A percentile compares a stretch with the other conserved stretches of the same genome.
Evolutionary conservation across 805 yeast genomes (phyloP).

Genomic region (Wickerhamomyces kurtzmanii): DNA sequence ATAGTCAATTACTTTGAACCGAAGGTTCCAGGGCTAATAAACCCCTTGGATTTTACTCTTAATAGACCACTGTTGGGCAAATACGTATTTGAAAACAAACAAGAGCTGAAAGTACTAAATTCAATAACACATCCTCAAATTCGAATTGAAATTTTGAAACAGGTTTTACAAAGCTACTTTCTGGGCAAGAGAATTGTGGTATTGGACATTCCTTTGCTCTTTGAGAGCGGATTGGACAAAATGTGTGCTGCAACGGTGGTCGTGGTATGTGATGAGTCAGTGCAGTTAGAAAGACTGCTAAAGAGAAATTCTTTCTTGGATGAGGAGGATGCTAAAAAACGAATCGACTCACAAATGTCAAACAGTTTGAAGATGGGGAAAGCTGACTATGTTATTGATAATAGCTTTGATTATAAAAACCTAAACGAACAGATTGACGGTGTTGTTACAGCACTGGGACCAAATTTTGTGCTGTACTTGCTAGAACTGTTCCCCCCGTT

Average conservation of each 20-base stretch:
- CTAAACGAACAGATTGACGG: constrained; percentile 33
- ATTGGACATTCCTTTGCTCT: constrained; percentile 83
- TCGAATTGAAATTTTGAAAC: constrained; percentile 45
- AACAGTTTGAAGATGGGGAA: constrained; percentile 41
- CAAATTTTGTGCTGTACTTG: constrained; percentile 20
- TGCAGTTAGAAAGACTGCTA: constrained; percentile 56
- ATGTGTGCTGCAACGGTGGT: constrained; percentile 67
- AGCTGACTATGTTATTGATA: constrained; percentile 64
- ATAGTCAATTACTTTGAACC: constrained; percentile 53
- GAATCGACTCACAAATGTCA: constrained; percentile 74
- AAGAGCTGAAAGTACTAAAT: constrained; percentile 53
- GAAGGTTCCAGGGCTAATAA: constrained; percentile 39
- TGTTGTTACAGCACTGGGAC: constrained; percentile 26
- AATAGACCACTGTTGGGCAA: constrained; percentile 72
- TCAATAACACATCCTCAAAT: constrained; percentile 85
- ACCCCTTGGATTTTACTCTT: constrained; percentile 22
- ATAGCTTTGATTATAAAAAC: constrained; percentile 35
- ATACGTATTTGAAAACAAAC: constrained; percentile 63
- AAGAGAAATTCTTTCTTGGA: constrained; percentile 60
- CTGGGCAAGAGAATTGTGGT: constrained; percentile 50
- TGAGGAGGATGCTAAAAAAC: constrained; percentile 53
- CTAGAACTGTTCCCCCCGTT: constrained; percentile 32
- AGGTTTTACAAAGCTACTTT: constrained; percentile 48
- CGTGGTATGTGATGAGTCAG: constrained; percentile 47
- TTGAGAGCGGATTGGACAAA: constrained; percentile 64